Percentiles rank a stretch among this genome's conserved stretches.
phyloP scores from a whole-genome alignment of 768 basidiomycete species.

The Tulasnella sp. region DNA sequence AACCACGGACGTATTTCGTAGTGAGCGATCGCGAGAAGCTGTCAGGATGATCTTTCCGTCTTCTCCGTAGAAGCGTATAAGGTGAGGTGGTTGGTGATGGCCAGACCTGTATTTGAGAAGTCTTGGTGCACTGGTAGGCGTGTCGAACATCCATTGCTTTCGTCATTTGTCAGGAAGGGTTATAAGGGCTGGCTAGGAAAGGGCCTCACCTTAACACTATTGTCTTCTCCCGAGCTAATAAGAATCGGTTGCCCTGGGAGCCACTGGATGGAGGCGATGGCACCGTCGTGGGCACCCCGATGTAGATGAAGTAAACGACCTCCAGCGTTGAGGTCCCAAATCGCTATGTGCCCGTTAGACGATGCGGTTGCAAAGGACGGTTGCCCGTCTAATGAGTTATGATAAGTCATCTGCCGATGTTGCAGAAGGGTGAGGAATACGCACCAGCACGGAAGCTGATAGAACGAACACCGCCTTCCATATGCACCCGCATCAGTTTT shows the following conservation, averaged over 20 bases:
- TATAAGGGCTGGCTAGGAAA: too few relatives aligned
- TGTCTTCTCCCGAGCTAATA: conserved; percentile 84
- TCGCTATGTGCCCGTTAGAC: conserved; percentile 72
- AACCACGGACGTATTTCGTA: conserved; percentile 85
- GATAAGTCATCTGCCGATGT: conserved; percentile 3
- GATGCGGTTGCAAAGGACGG: conserved; percentile 81
- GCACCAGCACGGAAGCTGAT: conserved; percentile 79
- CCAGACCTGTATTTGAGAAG: conserved; percentile 87
- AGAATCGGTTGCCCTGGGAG: conserved; percentile 84
- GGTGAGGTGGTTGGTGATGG: conserved; percentile 79
- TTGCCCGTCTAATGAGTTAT: conserved; percentile 60
- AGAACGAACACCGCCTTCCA: conserved; percentile 75
- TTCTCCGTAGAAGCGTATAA: conserved; percentile 91
- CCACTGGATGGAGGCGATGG: conserved; percentile 77
- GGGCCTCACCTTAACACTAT: conserved; percentile 70
- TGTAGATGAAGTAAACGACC: conserved; percentile 76
- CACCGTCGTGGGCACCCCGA: conserved; percentile 78
- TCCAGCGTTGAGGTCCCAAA: conserved; percentile 83
- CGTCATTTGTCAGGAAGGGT: too few relatives aligned
- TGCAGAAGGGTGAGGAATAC: conserved; percentile 21
- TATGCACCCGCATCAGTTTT: conserved; percentile 72
- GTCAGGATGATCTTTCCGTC: conserved; percentile 92
- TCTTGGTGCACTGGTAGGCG: conserved; percentile 71
- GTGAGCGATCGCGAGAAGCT: conserved; percentile 74
- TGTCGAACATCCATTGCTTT: conserved; percentile 98